A percentile compares a stretch with the other conserved stretches of the same genome.
phyloP scores from a whole-genome alignment of 768 basidiomycete species.

The Dioszegia hungarica region DNA sequence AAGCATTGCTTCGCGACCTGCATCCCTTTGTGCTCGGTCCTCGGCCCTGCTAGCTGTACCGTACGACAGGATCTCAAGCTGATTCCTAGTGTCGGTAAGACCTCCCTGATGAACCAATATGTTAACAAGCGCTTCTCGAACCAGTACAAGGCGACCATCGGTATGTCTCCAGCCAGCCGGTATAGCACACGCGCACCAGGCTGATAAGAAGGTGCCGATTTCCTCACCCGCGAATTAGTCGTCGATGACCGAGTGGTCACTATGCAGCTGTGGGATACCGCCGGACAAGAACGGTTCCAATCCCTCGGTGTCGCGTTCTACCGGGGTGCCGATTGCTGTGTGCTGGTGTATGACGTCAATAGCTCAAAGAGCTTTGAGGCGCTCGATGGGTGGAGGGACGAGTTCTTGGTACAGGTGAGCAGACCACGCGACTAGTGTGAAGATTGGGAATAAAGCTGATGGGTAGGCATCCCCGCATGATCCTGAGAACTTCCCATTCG shows the following conservation, averaged over 20 bases:
- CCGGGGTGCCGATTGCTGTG: slow-evolving; percentile 97
- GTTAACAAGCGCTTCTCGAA: slow-evolving; percentile 99
- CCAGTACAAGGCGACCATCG: slow-evolving; percentile 92
- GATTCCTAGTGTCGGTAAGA: slow-evolving; percentile 81
- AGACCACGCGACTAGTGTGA: background rate
- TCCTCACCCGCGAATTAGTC: slow-evolving; percentile 94
- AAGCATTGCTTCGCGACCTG: too few relatives aligned
- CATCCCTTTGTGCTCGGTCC: slow-evolving; percentile 7
- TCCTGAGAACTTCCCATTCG: slow-evolving; percentile 99
- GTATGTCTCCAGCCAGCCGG: slow-evolving; percentile 20
- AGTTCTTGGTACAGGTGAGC: slow-evolving; percentile 75
- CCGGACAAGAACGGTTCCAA: slow-evolving; percentile 99
- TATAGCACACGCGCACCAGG: background rate
- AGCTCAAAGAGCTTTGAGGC: slow-evolving; percentile 98
- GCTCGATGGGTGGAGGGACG: slow-evolving; percentile 97
- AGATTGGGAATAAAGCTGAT: background rate
- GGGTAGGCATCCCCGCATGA: slow-evolving; percentile 88
- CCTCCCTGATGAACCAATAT: slow-evolving; percentile 99
- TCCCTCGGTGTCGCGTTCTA: slow-evolving; percentile 98
- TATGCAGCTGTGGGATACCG: slow-evolving; percentile 99
- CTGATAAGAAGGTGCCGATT: slow-evolving; percentile 43
- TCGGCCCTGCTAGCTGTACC: background rate
- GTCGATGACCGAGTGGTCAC: slow-evolving; percentile 97
- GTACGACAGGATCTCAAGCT: background rate
- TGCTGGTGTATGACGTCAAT: slow-evolving; percentile 98